Conservation (phyloP, 2,329 filamentous ascomycete genomes). For the Hyphodiscus sp. region DNA sequence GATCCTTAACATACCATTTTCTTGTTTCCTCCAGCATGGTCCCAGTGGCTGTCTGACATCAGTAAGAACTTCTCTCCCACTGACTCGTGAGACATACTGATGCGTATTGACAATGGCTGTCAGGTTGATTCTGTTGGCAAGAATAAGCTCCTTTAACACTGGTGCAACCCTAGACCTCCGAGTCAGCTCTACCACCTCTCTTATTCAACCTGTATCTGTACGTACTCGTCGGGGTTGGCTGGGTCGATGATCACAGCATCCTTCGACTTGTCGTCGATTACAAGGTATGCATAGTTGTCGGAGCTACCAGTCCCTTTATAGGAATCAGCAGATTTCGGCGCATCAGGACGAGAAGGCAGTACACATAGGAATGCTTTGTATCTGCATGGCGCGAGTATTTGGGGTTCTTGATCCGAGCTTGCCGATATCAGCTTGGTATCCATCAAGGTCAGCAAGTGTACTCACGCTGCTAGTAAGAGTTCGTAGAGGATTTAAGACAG, state of each 20-base stretch:
- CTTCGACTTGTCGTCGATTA: constrained; percentile 71
- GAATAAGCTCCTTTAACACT: constrained; percentile 65
- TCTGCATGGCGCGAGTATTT: constrained; percentile 58
- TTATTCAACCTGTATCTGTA: constrained; percentile 3
- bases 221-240: constrained; percentile 70
- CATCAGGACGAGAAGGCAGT: constrained; percentile 34
- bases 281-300: constrained; percentile 82
- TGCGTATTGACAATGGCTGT: constrained; percentile 94
- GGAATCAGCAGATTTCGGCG: background rate
- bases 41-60: constrained; percentile 64
- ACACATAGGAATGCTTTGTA: constrained; percentile 88
- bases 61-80: background rate
- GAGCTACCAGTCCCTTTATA: constrained; percentile 64
- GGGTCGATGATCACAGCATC: constrained; percentile 77
- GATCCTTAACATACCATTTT: constrained; percentile 54
- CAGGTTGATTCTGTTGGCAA: constrained; percentile 69
- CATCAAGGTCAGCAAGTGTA: background rate
- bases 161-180: constrained; percentile 46
- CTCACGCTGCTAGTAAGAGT: constrained; percentile 14
- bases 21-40: constrained; percentile 88
- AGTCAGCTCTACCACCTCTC: constrained; percentile 4
- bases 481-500: constrained; percentile 8
- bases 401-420: constrained; percentile 11
- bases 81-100: constrained; percentile 60
- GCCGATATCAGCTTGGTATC: constrained; percentile 2